Evolutionary conservation across 1,284 basidiomycete genomes (phyloP), one percentile per base, ranked within the genome.

Genomic region (Cutaneotrichosporon dermatis): DNA sequence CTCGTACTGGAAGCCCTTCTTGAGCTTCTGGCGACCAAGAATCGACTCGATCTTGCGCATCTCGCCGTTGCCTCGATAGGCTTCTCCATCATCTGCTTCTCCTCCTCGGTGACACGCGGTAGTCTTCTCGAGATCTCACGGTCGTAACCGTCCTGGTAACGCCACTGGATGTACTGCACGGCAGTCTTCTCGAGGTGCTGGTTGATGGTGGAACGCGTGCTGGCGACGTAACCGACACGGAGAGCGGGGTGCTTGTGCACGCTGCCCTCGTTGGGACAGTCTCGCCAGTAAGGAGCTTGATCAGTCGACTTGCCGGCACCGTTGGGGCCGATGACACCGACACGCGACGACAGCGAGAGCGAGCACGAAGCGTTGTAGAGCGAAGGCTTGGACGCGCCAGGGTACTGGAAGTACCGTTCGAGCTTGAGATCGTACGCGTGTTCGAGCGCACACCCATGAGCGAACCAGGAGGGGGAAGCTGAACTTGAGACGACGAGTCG

Each of bases 121-220:
- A 4, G 84, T 85, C 80, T 97, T 98, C 80, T 96, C 92, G 65
- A 96, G 60, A 97, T 82, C 79, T 99, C 83, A 87, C 94, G 89
- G 82, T 99, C 95, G 79, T 96, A 90, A 51, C 95, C 96, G 77
- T 97, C 94, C 79, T 98, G 94, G 86, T 94, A 99, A 71, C 95
- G 89, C 95, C 95, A 99, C 80, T 95, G 92, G 70, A 97, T 96
- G 75, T 97, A 97, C 62, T 88, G 88, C 61, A 95, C 90, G 16
- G 93, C 90, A 8, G 92, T 95, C 81, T 96, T 95, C 79, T 95
- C 92, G 50, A 96, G 77, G 80, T 97, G 92, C 71, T 85, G 86
- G 77, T 96, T 92, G 71, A 94, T 89, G 93, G 80, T 95, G 92
- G 60, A 93, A 96, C 33, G 93, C 93, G 78, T 99, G 95, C 76